These are phyloP conservation scores for Colletotrichum sp. DNA, from an alignment of 2,329 filamentous ascomycete genomes.

Conservation along the genomic window DNA sequence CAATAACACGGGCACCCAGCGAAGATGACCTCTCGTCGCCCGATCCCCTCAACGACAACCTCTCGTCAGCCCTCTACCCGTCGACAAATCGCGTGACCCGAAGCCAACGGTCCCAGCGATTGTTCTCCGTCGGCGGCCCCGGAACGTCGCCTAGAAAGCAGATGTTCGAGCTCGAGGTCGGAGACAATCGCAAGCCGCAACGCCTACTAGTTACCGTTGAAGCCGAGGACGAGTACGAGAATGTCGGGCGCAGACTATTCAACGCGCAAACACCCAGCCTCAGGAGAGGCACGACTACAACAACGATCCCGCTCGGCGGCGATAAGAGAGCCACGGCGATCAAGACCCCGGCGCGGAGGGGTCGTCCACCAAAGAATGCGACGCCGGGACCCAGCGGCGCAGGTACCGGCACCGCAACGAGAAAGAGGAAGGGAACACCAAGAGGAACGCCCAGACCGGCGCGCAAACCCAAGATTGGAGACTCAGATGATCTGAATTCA, in stretches of 20 bases:
- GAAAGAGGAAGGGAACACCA: slow-evolving; percentile 53
- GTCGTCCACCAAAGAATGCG: slow-evolving; percentile 54
- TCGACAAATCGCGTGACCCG: slow-evolving; percentile 43
- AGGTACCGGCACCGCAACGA: slow-evolving; percentile 34
- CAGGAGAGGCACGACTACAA: slow-evolving; percentile 49
- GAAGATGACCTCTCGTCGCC: slow-evolving; percentile 55
- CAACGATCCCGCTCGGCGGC: slow-evolving; percentile 56
- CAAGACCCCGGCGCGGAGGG: slow-evolving; percentile 46
- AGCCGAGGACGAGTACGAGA: slow-evolving; percentile 39
- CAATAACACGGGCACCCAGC: slow-evolving; percentile 27
- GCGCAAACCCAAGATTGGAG: slow-evolving; percentile 33
- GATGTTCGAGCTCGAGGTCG: slow-evolving; percentile 62
- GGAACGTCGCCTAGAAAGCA: slow-evolving; percentile 57
- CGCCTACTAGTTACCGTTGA: slow-evolving; percentile 62
- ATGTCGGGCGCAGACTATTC: slow-evolving; percentile 45
- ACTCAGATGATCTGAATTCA: slow-evolving; percentile 31
- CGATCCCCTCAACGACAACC: slow-evolving; percentile 52
- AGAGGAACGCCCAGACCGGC: slow-evolving; percentile 36
- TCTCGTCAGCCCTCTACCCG: slow-evolving; percentile 34
- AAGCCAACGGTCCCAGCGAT: slow-evolving; percentile 45
- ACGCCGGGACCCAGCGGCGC: slow-evolving; percentile 52
- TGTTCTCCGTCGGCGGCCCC: slow-evolving; percentile 35
- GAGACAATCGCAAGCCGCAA: slow-evolving; percentile 54
- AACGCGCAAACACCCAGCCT: slow-evolving; percentile 46
- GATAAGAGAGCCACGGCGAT: slow-evolving; percentile 39